Conservation (phyloP, 108 stramenopile species). For the Bacterosira constricta region DNA sequence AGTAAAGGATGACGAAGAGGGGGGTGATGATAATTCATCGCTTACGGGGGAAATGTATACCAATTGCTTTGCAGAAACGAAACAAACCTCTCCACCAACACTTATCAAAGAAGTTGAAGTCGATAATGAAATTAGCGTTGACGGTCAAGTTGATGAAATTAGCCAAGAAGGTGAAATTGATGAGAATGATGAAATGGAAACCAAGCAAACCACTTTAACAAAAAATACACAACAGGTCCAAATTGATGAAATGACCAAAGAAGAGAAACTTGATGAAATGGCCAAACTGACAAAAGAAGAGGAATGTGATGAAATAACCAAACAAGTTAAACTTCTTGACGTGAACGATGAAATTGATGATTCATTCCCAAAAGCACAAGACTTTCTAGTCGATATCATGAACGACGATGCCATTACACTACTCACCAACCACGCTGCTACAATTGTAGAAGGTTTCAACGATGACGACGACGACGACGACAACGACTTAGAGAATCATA, state of each 20-base stretch:
- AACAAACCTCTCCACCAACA: neutral
- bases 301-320: neutral
- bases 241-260: neutral
- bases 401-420: slow-evolving; percentile 15
- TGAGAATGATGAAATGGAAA: neutral
- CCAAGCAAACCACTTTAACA: too few species aligned
- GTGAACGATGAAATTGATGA: neutral
- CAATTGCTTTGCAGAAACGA: neutral
- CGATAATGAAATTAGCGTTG: neutral
- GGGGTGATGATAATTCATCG: neutral
- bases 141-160: neutral
- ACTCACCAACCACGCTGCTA: slow-evolving; percentile 18
- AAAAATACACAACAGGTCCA: too few species aligned
- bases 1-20: neutral
- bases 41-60: neutral
- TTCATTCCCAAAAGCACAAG: slow-evolving; percentile 16
- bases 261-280: neutral
- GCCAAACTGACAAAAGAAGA: too few species aligned
- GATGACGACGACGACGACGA: neutral
- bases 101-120: neutral
- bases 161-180: neutral
- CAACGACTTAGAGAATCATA: neutral
- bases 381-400: slow-evolving; percentile 21
- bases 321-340: neutral
- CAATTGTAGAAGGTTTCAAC: slow-evolving; percentile 41